Evolutionary conservation across 1,284 basidiomycete genomes (phyloP).

Genomic region (Pseudozyma sp.): DNA sequence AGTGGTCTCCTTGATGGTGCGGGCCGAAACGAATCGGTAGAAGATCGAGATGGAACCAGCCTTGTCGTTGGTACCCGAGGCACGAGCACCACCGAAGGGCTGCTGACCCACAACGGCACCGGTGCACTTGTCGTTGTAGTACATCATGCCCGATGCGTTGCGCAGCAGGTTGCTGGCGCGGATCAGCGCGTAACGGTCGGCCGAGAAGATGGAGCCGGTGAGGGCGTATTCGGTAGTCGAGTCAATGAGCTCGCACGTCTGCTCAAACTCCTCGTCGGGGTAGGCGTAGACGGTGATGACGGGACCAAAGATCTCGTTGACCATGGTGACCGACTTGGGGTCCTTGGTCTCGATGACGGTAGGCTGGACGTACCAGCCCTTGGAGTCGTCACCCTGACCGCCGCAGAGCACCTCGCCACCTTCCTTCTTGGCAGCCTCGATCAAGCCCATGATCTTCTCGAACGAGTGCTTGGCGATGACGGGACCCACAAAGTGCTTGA

Average conservation of each 20-base stretch:
- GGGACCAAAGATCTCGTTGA: slow-evolving; percentile 96
- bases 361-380: slow-evolving; percentile 92
- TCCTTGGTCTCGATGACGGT: slow-evolving; percentile 95
- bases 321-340: slow-evolving; percentile 89
- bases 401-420: slow-evolving; percentile 90
- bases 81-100: slow-evolving; percentile 93
- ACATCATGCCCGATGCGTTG: slow-evolving; percentile 67
- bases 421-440: slow-evolving; percentile 86
- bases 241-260: slow-evolving; percentile 88
- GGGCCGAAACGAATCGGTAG: slow-evolving; percentile 74
- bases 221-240: slow-evolving; percentile 87
- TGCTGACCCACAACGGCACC: slow-evolving; percentile 84
- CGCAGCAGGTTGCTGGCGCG: slow-evolving; percentile 65
- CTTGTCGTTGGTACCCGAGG: slow-evolving; percentile 97
- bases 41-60: slow-evolving; percentile 89
- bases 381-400: slow-evolving; percentile 85
- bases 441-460: slow-evolving; percentile 86
- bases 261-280: slow-evolving; percentile 76
- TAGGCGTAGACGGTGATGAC: slow-evolving; percentile 81
- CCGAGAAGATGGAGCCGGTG: slow-evolving; percentile 66
- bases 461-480: slow-evolving; percentile 89
- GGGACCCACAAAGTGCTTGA: slow-evolving; percentile 90
- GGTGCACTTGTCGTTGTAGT: slow-evolving; percentile 76
- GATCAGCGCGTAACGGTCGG: slow-evolving; percentile 65
- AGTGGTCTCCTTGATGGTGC: slow-evolving; percentile 93